phyloP scores from a whole-genome alignment of 306 rosid genomes.

The Abrus precatorius region DNA sequence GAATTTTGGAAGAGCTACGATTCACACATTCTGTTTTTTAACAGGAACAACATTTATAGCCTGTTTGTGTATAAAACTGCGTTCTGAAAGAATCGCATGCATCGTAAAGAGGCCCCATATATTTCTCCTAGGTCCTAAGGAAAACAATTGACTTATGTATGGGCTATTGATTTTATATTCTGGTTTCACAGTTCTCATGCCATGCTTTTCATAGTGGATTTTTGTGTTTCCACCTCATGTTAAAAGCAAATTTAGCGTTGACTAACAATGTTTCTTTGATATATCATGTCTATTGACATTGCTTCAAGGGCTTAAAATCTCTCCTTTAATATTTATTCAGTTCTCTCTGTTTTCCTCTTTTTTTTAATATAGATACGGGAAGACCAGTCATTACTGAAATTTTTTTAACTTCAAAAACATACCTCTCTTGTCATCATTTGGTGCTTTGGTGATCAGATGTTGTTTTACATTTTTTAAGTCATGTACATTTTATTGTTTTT shows the following conservation, averaged over 20 bases:
- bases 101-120: not conserved
- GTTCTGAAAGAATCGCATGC: too few species aligned
- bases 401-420: not conserved
- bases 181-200: not conserved
- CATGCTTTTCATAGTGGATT: constrained; percentile 1
- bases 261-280: not conserved
- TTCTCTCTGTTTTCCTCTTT: not conserved
- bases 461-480: not conserved
- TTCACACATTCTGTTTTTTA: not conserved
- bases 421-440: constrained; percentile 2
- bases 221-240: not conserved
- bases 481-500: constrained; percentile 22
- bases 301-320: not conserved
- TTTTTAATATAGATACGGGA: not conserved
- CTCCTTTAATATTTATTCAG: not conserved
- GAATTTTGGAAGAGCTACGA: constrained; percentile 2
- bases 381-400: not conserved
- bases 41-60: not conserved
- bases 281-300: not conserved
- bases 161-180: not conserved
- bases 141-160: constrained; percentile 8
- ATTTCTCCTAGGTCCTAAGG: not conserved
- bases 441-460: not conserved
- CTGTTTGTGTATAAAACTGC: too few species aligned
- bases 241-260: constrained; percentile 12